Evolutionary conservation across 1,139 yeast genomes (phyloP).

Genomic region (Candida glucosophila): DNA sequence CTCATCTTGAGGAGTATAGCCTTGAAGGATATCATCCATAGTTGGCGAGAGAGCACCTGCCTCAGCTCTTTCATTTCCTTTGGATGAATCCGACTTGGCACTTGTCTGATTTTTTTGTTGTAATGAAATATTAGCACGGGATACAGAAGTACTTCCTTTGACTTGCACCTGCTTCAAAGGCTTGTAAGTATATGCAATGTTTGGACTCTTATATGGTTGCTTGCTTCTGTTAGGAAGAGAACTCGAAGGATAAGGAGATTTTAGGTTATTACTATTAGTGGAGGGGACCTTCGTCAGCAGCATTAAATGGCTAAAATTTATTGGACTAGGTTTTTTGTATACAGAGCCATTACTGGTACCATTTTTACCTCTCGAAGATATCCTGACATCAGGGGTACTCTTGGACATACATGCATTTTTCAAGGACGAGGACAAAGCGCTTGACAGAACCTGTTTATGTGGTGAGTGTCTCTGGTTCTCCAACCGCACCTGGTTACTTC

Average conservation of each 20-base stretch:
- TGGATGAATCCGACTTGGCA: slow-evolving; percentile 1
- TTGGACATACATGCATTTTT: neutral
- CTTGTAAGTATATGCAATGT: slow-evolving; percentile 24
- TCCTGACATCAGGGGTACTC: slow-evolving; percentile 1
- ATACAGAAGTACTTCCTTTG: neutral
- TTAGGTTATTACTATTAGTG: slow-evolving; percentile 2
- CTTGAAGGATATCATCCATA: slow-evolving; percentile 21
- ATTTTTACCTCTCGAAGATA: neutral
- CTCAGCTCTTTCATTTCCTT: slow-evolving; percentile 1
- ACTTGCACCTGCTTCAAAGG: slow-evolving; percentile 6
- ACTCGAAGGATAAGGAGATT: slow-evolving; percentile 1
- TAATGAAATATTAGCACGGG: slow-evolving; percentile 1
- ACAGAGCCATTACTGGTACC: neutral
- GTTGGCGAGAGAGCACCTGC: slow-evolving; percentile 10
- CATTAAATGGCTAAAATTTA: slow-evolving; percentile 1
- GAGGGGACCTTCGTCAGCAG: neutral
- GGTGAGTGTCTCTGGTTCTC: neutral
- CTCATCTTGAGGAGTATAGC: slow-evolving; percentile 13
- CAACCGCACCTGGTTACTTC: slow-evolving; percentile 5
- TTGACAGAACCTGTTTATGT: neutral
- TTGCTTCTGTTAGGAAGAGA: slow-evolving; percentile 3
- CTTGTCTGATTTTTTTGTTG: slow-evolving; percentile 2
- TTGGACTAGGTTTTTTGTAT: slow-evolving; percentile 1
- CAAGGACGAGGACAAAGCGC: neutral
- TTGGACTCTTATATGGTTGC: slow-evolving; percentile 6